A percentile compares a stretch with the other conserved stretches of the same genome.
These are phyloP conservation scores for Ophiorrhiza pumila DNA, from an alignment of 257 asterid species.

Conservation along the genomic window DNA sequence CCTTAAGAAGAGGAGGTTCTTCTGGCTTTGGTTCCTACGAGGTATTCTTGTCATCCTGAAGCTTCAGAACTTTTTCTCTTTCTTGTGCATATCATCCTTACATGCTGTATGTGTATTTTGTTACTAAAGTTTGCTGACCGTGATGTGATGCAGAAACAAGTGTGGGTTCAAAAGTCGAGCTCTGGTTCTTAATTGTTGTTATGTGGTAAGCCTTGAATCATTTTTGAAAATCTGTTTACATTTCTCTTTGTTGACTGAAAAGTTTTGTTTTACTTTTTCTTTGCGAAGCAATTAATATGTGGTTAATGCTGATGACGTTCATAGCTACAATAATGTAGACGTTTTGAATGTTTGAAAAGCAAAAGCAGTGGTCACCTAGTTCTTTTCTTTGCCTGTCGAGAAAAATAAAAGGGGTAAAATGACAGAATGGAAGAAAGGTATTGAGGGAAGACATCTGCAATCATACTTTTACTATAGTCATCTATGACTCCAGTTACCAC, in stretches of 20 bases:
- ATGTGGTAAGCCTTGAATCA: conserved; percentile 40
- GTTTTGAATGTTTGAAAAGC: neutral
- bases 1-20: conserved; percentile 63
- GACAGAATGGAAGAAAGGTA: neutral
- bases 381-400: neutral
- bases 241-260: neutral
- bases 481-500: neutral
- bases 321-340: neutral
- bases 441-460: neutral
- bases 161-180: conserved; percentile 95
- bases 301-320: neutral
- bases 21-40: conserved; percentile 57
- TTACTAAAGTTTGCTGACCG: conserved; percentile 8
- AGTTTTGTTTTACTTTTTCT: neutral
- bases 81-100: neutral
- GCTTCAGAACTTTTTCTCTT: neutral
- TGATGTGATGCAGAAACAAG: conserved; percentile 71
- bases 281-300: neutral
- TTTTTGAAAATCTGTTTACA: neutral
- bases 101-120: neutral
- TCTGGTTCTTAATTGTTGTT: conserved; percentile 60
- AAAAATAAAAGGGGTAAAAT: neutral
- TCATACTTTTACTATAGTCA: neutral
- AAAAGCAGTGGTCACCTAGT: neutral
- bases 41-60: conserved; percentile 40